Evolutionary conservation across 345 rosid species (phyloP).

Genomic region (Excoecaria agallocha): DNA sequence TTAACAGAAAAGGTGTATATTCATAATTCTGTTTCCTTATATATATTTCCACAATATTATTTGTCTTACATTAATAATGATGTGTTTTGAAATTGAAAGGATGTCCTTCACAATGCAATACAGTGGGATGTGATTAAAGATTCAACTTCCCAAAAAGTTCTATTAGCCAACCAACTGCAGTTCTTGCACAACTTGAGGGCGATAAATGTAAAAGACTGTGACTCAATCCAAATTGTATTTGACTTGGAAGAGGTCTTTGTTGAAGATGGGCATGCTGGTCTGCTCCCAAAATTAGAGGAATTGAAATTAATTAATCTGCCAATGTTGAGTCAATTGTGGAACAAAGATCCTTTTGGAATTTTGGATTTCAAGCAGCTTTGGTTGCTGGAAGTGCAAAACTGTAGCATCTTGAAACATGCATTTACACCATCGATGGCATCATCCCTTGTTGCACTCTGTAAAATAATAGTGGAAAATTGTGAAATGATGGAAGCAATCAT

Average conservation of each 20-base stretch:
- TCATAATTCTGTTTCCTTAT: no score
- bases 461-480: neutral
- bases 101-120: neutral
- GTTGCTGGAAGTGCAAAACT: neutral
- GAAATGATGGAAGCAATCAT: neutral
- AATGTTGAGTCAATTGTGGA: constrained; percentile 4
- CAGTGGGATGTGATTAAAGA: neutral
- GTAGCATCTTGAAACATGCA: neutral
- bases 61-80: no score
- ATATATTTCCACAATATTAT: no score
- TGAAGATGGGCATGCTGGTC: neutral
- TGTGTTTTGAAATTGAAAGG: neutral
- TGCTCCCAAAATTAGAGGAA: neutral
- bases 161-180: neutral
- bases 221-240: neutral
- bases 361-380: neutral
- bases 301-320: neutral
- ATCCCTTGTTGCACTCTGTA: neutral
- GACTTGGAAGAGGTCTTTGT: neutral
- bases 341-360: neutral
- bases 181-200: neutral
- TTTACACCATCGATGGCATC: neutral
- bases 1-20: no score
- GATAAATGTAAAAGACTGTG: neutral
- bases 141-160: neutral